A percentile compares a stretch with the other conserved stretches of the same genome.
Conservation (phyloP, 352 stramenopile species). For the Globisporangium alternatum region DNA sequence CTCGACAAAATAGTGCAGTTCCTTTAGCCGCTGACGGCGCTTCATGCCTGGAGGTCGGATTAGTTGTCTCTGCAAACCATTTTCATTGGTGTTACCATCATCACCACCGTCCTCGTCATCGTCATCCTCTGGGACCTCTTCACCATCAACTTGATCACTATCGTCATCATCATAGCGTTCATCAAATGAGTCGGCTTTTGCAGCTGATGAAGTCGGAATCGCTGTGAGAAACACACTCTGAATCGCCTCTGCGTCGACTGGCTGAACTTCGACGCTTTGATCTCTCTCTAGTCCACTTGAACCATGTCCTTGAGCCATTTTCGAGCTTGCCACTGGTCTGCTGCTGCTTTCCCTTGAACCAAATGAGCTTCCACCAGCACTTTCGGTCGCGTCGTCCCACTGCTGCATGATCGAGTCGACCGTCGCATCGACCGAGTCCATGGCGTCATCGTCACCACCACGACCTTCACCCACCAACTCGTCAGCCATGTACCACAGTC, state of each 20-base stretch:
- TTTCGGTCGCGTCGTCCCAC: conserved; percentile 26
- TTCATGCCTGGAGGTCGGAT: conserved; percentile 38
- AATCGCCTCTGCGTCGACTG: not conserved
- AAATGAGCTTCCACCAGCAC: not conserved
- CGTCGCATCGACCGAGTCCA: conserved; percentile 47
- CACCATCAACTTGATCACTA: conserved; percentile 6
- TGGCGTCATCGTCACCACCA: conserved; percentile 12
- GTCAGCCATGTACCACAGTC: conserved; percentile 43
- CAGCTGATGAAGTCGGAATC: conserved; percentile 13
- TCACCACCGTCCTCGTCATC: conserved; percentile 13
- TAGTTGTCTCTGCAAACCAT: not conserved
- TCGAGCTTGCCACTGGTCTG: not conserved
- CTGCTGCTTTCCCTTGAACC: not conserved
- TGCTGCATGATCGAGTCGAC: conserved; percentile 64
- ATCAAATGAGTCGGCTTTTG: not conserved
- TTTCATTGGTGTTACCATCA: not conserved
- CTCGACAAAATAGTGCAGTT: conserved; percentile 62
- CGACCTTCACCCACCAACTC: not conserved
- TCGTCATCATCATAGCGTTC: not conserved
- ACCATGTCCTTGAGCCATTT: not conserved
- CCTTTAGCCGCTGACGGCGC: conserved; percentile 48
- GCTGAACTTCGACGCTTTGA: not conserved
- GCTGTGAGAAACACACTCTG: conserved; percentile 22
- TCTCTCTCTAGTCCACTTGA: not conserved
- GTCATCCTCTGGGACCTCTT: conserved; percentile 22